Conservation (phyloP, 129 eudicot genomes). For the Flaveria linearis region DNA sequence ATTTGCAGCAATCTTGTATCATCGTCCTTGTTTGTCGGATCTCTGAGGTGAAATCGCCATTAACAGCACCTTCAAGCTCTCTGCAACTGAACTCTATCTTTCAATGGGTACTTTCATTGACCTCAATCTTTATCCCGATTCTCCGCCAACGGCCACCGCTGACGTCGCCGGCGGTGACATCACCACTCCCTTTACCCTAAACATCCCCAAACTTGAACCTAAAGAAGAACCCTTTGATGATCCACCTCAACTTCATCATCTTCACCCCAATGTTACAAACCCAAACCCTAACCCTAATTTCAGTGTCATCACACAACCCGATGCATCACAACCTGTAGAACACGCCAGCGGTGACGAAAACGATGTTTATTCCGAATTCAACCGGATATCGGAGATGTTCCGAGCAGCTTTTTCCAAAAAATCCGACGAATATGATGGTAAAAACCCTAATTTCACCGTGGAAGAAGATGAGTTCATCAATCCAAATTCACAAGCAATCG, state of each 20-base stretch:
- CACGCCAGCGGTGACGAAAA: neutral
- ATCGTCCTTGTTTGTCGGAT: neutral
- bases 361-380: constrained; percentile 42
- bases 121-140: constrained; percentile 46
- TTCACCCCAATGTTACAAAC: neutral
- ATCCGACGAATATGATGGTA: neutral
- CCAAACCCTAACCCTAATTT: constrained; percentile 36
- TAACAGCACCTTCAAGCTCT: constrained; percentile 20
- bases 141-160: constrained; percentile 17
- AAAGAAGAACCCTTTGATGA: constrained; percentile 59
- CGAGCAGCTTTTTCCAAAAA: constrained; percentile 41
- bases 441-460: neutral
- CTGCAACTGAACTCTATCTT: neutral
- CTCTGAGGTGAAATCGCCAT: constrained; percentile 20
- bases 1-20: neutral
- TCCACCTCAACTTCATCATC: constrained; percentile 9
- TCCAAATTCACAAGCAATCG: constrained; percentile 47
- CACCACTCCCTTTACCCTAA: constrained; percentile 20
- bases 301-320: constrained; percentile 19
- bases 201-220: constrained; percentile 63
- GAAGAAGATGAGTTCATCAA: constrained; percentile 10
- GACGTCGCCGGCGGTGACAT: constrained; percentile 22
- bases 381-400: constrained; percentile 53
- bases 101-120: constrained; percentile 54
- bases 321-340: neutral